Evolutionary conservation across 2,329 filamentous ascomycete genomes (phyloP).

Genomic region (Aspergillus calidoustus): DNA sequence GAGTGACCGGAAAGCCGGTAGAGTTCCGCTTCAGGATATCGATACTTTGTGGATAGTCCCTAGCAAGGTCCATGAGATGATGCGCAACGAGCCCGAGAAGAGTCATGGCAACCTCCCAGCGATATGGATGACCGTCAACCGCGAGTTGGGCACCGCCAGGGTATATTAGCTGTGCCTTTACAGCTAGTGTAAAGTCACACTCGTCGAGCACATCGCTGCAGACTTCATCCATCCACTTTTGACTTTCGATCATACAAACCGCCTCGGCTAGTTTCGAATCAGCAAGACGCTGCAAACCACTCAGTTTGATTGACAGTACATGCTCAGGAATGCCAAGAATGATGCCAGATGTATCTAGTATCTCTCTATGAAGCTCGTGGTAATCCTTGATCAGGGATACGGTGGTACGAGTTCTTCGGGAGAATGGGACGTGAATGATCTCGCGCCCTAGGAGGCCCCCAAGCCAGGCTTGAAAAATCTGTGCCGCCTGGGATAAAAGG

Average conservation of each 20-base stretch:
- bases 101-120: slow-evolving; percentile 55
- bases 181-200: slow-evolving; percentile 60
- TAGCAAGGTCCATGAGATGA: slow-evolving; percentile 43
- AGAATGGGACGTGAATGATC: slow-evolving; percentile 64
- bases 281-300: slow-evolving; percentile 61
- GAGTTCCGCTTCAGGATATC: slow-evolving; percentile 50
- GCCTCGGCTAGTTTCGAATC: slow-evolving; percentile 52
- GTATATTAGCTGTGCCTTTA: slow-evolving; percentile 63
- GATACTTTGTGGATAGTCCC: slow-evolving; percentile 51
- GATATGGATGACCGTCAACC: slow-evolving; percentile 58
- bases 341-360: slow-evolving; percentile 54
- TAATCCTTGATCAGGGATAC: slow-evolving; percentile 38
- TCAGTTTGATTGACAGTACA: slow-evolving; percentile 67
- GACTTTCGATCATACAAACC: slow-evolving; percentile 54
- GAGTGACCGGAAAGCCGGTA: slow-evolving; percentile 60
- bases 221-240: slow-evolving; percentile 54
- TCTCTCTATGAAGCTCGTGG: slow-evolving; percentile 46
- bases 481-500: slow-evolving; percentile 63
- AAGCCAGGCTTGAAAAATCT: slow-evolving; percentile 60
- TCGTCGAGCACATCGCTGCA: slow-evolving; percentile 70
- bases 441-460: slow-evolving; percentile 60
- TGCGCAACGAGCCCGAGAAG: slow-evolving; percentile 49
- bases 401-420: slow-evolving; percentile 50
- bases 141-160: slow-evolving; percentile 55
- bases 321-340: slow-evolving; percentile 68